These are phyloP conservation scores for Afroboletus lepidellus DNA, from an alignment of 1,284 basidiomycete species.

Conservation along the genomic window DNA sequence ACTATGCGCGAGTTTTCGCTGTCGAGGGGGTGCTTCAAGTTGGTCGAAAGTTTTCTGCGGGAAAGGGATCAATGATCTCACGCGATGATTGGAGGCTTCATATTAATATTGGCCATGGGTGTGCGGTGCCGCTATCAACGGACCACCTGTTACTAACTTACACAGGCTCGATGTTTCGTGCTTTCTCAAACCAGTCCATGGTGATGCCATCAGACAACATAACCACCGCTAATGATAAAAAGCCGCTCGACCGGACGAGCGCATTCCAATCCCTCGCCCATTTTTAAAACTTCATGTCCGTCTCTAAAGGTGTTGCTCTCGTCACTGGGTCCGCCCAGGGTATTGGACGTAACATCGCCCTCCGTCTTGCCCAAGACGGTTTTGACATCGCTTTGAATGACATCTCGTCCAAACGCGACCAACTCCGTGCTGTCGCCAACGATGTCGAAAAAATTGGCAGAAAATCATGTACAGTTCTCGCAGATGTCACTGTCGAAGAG, in stretches of 20 bases:
- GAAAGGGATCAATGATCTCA: no score
- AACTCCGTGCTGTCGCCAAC: conserved; percentile 3
- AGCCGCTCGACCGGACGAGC: background rate
- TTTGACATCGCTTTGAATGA: conserved; percentile 14
- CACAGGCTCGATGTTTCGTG: no score
- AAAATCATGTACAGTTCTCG: background rate
- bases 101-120: background rate
- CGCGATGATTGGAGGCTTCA: background rate
- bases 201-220: background rate
- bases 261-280: background rate
- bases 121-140: background rate
- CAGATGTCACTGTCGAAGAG: conserved; percentile 5
- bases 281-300: background rate
- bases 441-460: conserved; percentile 12
- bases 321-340: conserved; percentile 4
- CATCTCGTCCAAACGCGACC: conserved; percentile 7
- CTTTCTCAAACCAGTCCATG: background rate
- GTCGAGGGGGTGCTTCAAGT: no score
- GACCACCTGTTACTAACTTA: background rate
- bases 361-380: conserved; percentile 15
- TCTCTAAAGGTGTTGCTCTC: background rate
- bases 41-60: no score
- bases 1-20: no score
- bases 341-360: conserved; percentile 1
- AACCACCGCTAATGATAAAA: background rate